Conservation (phyloP, 1,284 basidiomycete genomes). For the Quambalaria eucalypti region DNA sequence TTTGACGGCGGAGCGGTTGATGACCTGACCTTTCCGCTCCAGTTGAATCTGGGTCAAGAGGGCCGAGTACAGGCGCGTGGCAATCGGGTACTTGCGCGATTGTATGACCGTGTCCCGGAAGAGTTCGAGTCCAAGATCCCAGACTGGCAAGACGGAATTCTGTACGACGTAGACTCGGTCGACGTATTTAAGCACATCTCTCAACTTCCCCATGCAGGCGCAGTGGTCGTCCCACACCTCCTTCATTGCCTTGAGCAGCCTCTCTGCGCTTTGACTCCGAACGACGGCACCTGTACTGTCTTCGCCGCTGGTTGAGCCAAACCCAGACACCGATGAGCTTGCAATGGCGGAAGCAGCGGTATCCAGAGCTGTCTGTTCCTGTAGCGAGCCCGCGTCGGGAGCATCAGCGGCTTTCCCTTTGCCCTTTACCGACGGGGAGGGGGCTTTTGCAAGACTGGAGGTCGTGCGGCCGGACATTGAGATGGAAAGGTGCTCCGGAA, state of each 20-base stretch:
- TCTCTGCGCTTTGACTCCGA: conserved; percentile 61
- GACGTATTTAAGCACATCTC: conserved; percentile 91
- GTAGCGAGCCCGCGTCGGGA: background rate
- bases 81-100: conserved; percentile 63
- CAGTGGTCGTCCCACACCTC: conserved; percentile 91
- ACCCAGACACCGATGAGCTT: too few species aligned
- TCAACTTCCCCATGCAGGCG: conserved; percentile 77
- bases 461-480: background rate
- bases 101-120: conserved; percentile 68
- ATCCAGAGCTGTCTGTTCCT: too few species aligned
- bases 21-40: conserved; percentile 81
- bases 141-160: conserved; percentile 54
- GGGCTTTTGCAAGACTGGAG: too few species aligned
- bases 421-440: conserved; percentile 13
- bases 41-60: conserved; percentile 78
- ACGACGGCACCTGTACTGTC: conserved; percentile 36
- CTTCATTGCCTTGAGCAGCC: conserved; percentile 71
- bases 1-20: conserved; percentile 85
- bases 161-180: conserved; percentile 42
- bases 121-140: conserved; percentile 71
- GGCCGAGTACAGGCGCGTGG: conserved; percentile 69
- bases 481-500: conserved; percentile 52
- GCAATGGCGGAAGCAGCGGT: background rate
- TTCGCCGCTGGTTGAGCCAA: conserved; percentile 15
- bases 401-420: conserved; percentile 17